phyloP scores from a whole-genome alignment of 78 protist genomes.

The Guillardia theta region DNA sequence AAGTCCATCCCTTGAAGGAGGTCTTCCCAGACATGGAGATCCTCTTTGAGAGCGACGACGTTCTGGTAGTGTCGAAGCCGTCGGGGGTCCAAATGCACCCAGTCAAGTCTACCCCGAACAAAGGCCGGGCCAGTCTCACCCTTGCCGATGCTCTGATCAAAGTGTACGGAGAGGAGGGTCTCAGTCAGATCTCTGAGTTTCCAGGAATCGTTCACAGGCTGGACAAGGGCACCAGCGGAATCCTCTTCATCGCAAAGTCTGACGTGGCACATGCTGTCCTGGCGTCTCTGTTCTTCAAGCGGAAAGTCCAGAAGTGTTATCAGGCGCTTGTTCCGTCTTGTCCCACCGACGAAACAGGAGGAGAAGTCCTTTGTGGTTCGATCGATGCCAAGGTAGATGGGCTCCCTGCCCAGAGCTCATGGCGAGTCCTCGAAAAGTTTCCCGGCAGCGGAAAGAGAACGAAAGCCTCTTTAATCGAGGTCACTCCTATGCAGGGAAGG shows the following conservation, averaged over 20 bases:
- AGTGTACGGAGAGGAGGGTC: background rate
- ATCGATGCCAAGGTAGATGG: background rate
- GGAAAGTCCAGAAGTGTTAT: background rate
- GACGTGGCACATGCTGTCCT: background rate
- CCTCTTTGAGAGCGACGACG: background rate
- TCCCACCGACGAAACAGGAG: background rate
- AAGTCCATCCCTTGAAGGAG: background rate
- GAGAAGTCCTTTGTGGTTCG: background rate
- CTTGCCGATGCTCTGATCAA: background rate
- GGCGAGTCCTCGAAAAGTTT: background rate
- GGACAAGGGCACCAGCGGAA: conserved; percentile 34
- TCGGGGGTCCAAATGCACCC: background rate
- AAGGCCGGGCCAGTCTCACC: background rate
- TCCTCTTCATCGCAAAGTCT: conserved; percentile 37
- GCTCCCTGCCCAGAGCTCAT: background rate
- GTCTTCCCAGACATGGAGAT: background rate
- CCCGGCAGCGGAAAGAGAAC: background rate
- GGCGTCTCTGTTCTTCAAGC: background rate
- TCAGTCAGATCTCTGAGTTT: background rate
- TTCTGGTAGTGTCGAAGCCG: background rate
- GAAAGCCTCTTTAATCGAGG: background rate
- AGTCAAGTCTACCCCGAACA: background rate
- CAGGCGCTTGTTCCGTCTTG: background rate
- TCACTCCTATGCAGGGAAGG: background rate
- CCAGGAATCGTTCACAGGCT: conserved; percentile 27